Base-by-base conservation (phyloP, 352 stramenopile genomes). In the Globisporangium echinulatum region DNA sequence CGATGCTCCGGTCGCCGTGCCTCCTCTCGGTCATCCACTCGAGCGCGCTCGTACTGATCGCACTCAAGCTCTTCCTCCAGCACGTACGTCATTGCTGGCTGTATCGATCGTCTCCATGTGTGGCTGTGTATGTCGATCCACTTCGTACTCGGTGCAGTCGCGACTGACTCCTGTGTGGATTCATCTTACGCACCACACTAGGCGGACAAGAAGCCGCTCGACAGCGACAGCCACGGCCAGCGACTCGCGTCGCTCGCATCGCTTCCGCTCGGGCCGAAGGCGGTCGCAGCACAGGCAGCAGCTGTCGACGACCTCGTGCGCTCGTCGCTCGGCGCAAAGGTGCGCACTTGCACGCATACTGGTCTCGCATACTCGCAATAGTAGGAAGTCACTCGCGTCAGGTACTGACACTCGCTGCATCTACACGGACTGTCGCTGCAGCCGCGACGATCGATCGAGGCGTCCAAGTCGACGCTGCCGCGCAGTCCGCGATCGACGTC, bases 1-100 rank as follows among this genome's bases (percentile, higher is more conserved):
- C 67, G 49, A 68, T 90, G 61, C 64, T 92, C 13, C 69, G 73
- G 0, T 82, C 79, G 50, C 79, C 84, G 10, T 88, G 87, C 63
- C 88, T 75, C 50, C 59, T 91, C 43, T 60, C 69, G 2, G 73
- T 85, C 48, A 69, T 75, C 33, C 84, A 93, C 56, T 70, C 87
- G 33, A 77, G 72, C 53, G 87, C 76, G 39, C 56, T 93, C 46
- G 46, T 80, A 11, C 69, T 93, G 13, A 74, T 93, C 4, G 60
- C 64, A 42, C 74, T 93, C 46, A 92, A 93, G 59, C 62, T 87
- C 47, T 87, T 93, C 43, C 62, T 93, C n/a, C 79, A 93, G 44
- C 84, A 91, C 56, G 76, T 82, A 68, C 48, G 68, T 49, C 47
- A 62, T 38, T 0, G 39, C 47, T 15, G 39, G 25, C 25, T 33